Percentiles rank a stretch among this genome's conserved stretches.
Conservation (phyloP, 495 filamentous ascomycete genomes). For the Penicillium paradoxum region DNA sequence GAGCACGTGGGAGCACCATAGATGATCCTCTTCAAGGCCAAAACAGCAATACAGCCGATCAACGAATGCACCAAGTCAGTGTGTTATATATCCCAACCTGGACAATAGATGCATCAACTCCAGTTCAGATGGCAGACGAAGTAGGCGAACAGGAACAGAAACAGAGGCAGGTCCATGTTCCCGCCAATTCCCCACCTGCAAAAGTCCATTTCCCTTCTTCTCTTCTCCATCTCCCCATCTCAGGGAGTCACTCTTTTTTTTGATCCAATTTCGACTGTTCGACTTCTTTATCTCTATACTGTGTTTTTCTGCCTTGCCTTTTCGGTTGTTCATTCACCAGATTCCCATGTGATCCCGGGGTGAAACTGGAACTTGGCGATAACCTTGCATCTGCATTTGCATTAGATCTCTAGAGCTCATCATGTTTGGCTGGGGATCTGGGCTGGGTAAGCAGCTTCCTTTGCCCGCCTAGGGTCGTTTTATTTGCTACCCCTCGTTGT, state of each 20-base stretch:
- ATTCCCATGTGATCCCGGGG: background rate
- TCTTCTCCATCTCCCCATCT: background rate
- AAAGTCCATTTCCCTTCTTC: constrained; percentile 3
- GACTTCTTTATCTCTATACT: background rate
- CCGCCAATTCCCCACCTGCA: constrained; percentile 6
- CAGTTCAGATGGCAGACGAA: too few relatives aligned
- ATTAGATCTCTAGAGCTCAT: constrained; percentile 4
- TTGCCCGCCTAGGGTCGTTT: background rate
- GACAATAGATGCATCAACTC: too few relatives aligned
- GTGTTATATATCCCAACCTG: too few relatives aligned
- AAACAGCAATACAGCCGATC: too few relatives aligned
- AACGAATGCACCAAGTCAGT: too few relatives aligned
- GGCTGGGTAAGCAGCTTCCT: constrained; percentile 26
- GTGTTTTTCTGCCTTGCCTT: background rate
- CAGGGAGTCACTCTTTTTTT: background rate
- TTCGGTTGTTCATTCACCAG: background rate
- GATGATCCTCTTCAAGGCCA: too few relatives aligned
- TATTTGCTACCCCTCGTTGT: constrained; percentile 1
- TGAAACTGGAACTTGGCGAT: background rate
- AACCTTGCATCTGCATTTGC: constrained; percentile 8
- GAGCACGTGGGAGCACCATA: too few relatives aligned
- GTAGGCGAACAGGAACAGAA: background rate
- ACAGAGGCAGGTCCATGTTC: background rate
- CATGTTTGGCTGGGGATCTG: constrained; percentile 40
- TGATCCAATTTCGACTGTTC: background rate